Base-by-base conservation (phyloP, 2,329 filamentous ascomycete genomes). In the Rhynchosporium secalis region DNA sequence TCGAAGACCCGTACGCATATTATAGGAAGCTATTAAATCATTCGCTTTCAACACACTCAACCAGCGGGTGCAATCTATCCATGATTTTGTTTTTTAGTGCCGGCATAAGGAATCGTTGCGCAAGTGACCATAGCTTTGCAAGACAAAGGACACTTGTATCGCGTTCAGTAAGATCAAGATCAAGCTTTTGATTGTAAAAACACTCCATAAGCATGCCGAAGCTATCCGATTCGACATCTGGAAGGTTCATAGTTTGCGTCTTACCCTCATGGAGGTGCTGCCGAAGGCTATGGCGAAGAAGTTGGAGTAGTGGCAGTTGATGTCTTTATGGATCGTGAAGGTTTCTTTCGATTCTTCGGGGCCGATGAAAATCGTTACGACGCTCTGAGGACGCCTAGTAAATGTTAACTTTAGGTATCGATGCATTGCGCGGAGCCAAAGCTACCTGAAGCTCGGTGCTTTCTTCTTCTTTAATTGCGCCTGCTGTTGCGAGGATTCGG, bases 231-330 rank as follows among this genome's bases (percentile, higher is more conserved):
- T 63, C 47, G 2, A 65, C 28, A 26, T 65, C 66, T 1, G 59
- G 20, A 4, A 66, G 28, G 0, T 12, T 48, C 20, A 63, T 63
- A 3, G 41, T 48, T 47, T 63, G 60, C 1, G 45, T 52, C 28
- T 60, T 15, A 6, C 58, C 58, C 43, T 64, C 52, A 1, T 56
- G 2, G 52, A 61, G 52, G 1, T 38, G 7, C 60, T 10, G n/a
- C 62, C 60, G 51, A 66, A 65, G 1, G 62, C 60, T 3, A 51
- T 52, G 1, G 43, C 31, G 31, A 67, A 62, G 49, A 64, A 62
- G 0, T 56, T 40, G 0, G 64, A 68, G 12, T 63, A 47, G 41
- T 60, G 38, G 45, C 64, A 63, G 13, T 63, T 48, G 13, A 67
- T 48, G 3, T 60, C 45, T 26, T 65, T 61, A 15, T 66, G 64